phyloP scores from a whole-genome alignment of 108 stramenopile genomes.

The Aurantiochytrium sp. region DNA sequence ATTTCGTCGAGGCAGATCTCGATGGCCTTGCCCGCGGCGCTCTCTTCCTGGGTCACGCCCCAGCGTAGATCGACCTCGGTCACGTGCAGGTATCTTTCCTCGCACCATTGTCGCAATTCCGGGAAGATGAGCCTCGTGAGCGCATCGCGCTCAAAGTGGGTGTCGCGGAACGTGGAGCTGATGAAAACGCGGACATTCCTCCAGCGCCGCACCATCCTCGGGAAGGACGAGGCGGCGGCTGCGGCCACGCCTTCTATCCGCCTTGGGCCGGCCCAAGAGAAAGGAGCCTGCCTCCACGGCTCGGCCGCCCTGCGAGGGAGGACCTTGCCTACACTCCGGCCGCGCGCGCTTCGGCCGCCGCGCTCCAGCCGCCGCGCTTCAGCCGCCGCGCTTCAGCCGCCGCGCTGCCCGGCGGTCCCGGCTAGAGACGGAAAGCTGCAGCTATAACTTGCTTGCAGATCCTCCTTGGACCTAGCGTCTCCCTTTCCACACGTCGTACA shows the following conservation, averaged over 20 bases:
- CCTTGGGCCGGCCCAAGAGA: no score
- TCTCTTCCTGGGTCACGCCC: neutral
- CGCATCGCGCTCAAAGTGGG: conserved; percentile 38
- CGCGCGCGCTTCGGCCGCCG: no score
- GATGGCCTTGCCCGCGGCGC: conserved; percentile 3
- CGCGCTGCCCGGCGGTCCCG: no score
- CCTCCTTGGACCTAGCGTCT: no score
- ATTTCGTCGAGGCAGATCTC: neutral
- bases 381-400: no score
- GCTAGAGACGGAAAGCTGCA: no score
- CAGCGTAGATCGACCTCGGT: conserved; percentile 18
- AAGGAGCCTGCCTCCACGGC: no score
- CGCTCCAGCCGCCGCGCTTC: no score
- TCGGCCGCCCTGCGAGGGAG: no score
- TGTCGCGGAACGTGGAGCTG: conserved; percentile 30
- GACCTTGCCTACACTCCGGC: no score
- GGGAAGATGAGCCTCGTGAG: conserved; percentile 34
- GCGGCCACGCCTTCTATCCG: neutral
- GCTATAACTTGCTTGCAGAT: no score
- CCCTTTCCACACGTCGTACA: no score
- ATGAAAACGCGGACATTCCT: conserved; percentile 34
- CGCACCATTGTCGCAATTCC: conserved; percentile 9
- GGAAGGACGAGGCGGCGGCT: neutral
- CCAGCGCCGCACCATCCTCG: conserved; percentile 16
- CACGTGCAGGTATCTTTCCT: neutral